Percentiles rank a stretch among this genome's conserved stretches.
phyloP scores from a whole-genome alignment of 306 rosid genomes.

The Potentilla sterilis region DNA sequence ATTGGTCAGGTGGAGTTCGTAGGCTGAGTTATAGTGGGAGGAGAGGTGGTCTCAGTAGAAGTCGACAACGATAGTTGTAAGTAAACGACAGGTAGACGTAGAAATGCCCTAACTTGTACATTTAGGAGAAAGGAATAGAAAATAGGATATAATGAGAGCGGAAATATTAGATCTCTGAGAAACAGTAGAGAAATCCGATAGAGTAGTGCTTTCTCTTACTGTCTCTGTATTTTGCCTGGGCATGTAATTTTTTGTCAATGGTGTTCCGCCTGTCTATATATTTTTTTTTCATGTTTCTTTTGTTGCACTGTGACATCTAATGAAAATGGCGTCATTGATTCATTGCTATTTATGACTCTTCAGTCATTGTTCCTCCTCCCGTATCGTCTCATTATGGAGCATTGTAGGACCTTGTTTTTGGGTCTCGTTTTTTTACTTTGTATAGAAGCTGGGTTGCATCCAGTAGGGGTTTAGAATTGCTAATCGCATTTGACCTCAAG shows the following conservation, averaged over 20 bases:
- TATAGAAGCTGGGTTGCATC: neutral
- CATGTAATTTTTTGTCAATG: slow-evolving; percentile 56
- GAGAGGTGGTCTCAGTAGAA: slow-evolving; percentile 48
- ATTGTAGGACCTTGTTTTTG: neutral
- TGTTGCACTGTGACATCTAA: neutral
- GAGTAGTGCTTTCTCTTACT: slow-evolving; percentile 37
- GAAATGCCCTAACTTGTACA: slow-evolving; percentile 74
- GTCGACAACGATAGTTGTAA: slow-evolving; percentile 61
- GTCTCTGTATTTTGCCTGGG: slow-evolving; percentile 52
- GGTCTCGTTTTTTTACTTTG: neutral
- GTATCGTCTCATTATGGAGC: neutral
- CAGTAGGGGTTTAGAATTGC: neutral
- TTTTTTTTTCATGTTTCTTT: neutral
- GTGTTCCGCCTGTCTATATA: slow-evolving; percentile 17
- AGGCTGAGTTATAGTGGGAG: slow-evolving; percentile 61
- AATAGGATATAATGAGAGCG: slow-evolving; percentile 41
- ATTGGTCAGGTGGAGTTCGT: slow-evolving; percentile 54
- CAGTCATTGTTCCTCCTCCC: neutral
- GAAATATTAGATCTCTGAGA: slow-evolving; percentile 35
- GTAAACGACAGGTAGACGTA: slow-evolving; percentile 61
- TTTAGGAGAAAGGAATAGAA: slow-evolving; percentile 51
- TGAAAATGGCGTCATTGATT: neutral
- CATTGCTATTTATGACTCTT: neutral
- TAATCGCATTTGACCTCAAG: no score
- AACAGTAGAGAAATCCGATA: slow-evolving; percentile 34